Conservation (phyloP, 2,329 filamentous ascomycete species). For the Phyllosticta capitalensis region DNA sequence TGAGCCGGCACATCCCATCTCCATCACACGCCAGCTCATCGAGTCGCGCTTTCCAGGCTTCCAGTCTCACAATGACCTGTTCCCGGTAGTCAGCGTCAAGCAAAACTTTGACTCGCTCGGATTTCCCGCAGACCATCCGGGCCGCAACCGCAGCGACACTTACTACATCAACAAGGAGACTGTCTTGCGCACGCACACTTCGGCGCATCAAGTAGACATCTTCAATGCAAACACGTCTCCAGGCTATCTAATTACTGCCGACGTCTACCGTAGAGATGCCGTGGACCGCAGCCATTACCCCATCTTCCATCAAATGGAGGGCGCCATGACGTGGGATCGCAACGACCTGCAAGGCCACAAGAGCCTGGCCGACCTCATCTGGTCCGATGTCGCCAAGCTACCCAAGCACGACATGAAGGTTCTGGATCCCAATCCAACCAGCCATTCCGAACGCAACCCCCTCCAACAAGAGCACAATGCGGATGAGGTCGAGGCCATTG, state of each 20-base stretch:
- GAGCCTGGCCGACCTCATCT: conserved; percentile 45
- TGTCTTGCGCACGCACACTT: conserved; percentile 86
- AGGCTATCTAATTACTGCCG: conserved; percentile 84
- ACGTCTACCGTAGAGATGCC: conserved; percentile 92
- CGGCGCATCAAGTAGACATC: conserved; percentile 79
- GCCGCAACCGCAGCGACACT: conserved; percentile 78
- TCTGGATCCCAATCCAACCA: conserved; percentile 72
- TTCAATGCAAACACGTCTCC: conserved; percentile 63
- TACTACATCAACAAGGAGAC: conserved; percentile 87
- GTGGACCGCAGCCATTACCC: conserved; percentile 94
- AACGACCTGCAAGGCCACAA: conserved; percentile 40
- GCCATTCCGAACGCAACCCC: conserved; percentile 71
- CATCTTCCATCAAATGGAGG: conserved; percentile 98
- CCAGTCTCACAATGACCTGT: conserved; percentile 66
- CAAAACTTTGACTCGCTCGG: conserved; percentile 98
- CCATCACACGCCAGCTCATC: conserved; percentile 85
- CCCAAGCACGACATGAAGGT: conserved; percentile 67
- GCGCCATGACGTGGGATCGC: conserved; percentile 80
- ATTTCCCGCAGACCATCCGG: conserved; percentile 79
- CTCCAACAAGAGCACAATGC: conserved; percentile 65
- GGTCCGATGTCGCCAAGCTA: conserved; percentile 59
- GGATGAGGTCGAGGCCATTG: conserved; percentile 74
- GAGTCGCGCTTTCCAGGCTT: conserved; percentile 78
- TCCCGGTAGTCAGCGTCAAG: conserved; percentile 70
- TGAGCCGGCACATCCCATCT: conserved; percentile 80